phyloP scores from a whole-genome alignment of 2,329 filamentous ascomycete species.

The Lachnellula suecica region DNA sequence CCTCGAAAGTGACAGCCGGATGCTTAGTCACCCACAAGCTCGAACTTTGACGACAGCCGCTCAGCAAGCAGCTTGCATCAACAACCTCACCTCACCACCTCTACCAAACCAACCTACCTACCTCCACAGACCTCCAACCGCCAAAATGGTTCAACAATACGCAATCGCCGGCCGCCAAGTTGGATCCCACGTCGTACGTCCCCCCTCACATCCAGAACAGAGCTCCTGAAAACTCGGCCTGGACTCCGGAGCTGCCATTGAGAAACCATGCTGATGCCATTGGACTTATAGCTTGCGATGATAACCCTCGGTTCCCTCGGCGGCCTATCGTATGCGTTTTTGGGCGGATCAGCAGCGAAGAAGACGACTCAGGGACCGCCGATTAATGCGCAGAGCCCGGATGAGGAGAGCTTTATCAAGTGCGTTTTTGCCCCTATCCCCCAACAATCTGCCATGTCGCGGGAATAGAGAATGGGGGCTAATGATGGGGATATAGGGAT shows the following conservation, averaged over 20 bases:
- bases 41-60: slow-evolving; percentile 13
- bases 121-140: slow-evolving; percentile 14
- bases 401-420: slow-evolving; percentile 37
- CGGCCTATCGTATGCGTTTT: slow-evolving; percentile 15
- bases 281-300: slow-evolving; percentile 31
- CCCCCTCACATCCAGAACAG: neutral
- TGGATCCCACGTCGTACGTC: slow-evolving; percentile 34
- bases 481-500: slow-evolving; percentile 21
- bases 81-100: slow-evolving; percentile 22
- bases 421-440: slow-evolving; percentile 18
- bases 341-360: slow-evolving; percentile 28
- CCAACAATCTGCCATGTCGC: neutral
- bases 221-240: slow-evolving; percentile 14
- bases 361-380: slow-evolving; percentile 30
- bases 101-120: slow-evolving; percentile 1
- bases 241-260: slow-evolving; percentile 10
- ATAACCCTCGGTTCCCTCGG: slow-evolving; percentile 26
- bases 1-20: neutral
- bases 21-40: no score
- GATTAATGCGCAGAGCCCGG: slow-evolving; percentile 34
- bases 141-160: slow-evolving; percentile 34
- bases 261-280: neutral
- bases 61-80: no score
- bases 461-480: neutral
- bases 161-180: slow-evolving; percentile 33